Conservation (phyloP, 352 stramenopile genomes). For the Globisporangium yorkense region DNA sequence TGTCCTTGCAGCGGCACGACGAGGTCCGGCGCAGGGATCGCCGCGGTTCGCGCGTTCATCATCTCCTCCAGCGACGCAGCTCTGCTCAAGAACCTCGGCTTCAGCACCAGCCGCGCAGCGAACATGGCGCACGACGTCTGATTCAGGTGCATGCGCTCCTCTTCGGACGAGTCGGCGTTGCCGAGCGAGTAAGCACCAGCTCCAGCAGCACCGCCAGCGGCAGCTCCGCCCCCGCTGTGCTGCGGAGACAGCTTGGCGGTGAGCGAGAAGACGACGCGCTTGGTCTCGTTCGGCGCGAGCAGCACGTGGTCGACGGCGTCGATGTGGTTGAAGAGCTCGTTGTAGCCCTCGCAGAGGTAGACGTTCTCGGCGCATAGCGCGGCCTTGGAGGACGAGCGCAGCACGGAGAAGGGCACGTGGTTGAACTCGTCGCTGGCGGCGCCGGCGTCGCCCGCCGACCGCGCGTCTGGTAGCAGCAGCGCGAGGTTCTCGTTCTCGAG, state of each 20-base stretch:
- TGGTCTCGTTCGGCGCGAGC: constrained; percentile 63
- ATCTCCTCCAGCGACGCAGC: constrained; percentile 8
- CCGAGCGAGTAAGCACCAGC: constrained; percentile 6
- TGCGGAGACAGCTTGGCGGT: constrained; percentile 54
- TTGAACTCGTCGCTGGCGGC: constrained; percentile 52
- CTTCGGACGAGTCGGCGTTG: constrained; percentile 71
- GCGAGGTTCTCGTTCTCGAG: constrained; percentile 85
- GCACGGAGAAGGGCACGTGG: constrained; percentile 63
- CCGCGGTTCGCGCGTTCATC: constrained; percentile 10
- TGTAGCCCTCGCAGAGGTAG: constrained; percentile 84
- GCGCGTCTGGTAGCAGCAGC: constrained; percentile 23
- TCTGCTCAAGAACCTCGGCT: constrained; percentile 23
- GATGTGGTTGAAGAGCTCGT: constrained; percentile 89
- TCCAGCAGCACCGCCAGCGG: constrained; percentile 1
- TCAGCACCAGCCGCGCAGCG: constrained; percentile 54
- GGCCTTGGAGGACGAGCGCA: constrained; percentile 62
- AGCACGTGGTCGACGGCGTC: constrained; percentile 51
- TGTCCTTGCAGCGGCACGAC: constrained; percentile 71
- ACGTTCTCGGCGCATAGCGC: constrained; percentile 70
- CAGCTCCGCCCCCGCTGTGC: constrained; percentile 9
- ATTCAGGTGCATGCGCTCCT: constrained; percentile 76
- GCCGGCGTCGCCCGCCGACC: neutral
- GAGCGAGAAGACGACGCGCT: constrained; percentile 66
- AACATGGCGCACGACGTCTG: constrained; percentile 81
- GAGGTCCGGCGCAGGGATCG: constrained; percentile 49